phyloP scores from a whole-genome alignment of 2,329 filamentous ascomycete genomes.

The Teratosphaeria pseudoeucalypti region DNA sequence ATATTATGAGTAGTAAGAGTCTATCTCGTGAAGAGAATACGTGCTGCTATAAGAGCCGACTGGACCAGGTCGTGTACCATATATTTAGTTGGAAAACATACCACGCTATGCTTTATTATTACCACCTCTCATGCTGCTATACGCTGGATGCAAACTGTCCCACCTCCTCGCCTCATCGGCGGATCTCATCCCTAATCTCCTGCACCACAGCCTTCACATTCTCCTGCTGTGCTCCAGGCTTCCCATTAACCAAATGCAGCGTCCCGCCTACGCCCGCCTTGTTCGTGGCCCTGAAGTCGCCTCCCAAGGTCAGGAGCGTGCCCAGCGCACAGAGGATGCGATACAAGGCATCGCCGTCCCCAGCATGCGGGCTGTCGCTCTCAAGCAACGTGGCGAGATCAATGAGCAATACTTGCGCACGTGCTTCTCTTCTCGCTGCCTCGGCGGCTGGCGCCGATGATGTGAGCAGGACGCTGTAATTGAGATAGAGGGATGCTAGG shows the following conservation, averaged over 20 bases:
- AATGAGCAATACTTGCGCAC: constrained; percentile 22
- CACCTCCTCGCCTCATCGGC: constrained; percentile 6
- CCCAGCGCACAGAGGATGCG: constrained; percentile 73
- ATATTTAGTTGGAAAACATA: background rate
- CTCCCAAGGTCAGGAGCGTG: constrained; percentile 58
- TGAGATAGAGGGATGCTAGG: constrained; percentile 70
- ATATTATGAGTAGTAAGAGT: no score
- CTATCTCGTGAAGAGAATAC: background rate
- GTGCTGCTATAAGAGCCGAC: background rate
- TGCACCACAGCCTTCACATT: constrained; percentile 49
- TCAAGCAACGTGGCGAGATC: constrained; percentile 23
- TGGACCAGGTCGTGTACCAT: background rate
- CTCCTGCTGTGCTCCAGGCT: constrained; percentile 47
- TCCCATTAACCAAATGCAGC: constrained; percentile 36
- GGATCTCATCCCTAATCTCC: constrained; percentile 47
- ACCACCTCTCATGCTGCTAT: background rate
- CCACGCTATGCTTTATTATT: background rate
- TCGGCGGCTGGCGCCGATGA: constrained; percentile 18
- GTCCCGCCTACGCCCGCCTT: constrained; percentile 46
- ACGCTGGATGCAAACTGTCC: background rate
- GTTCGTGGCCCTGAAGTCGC: constrained; percentile 48
- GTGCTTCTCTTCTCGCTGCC: constrained; percentile 16
- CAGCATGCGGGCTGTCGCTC: constrained; percentile 38
- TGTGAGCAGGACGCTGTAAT: constrained; percentile 66
- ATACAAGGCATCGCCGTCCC: constrained; percentile 74